Evolutionary conservation across 2,329 filamentous ascomycete species (phyloP).

Genomic region (Phyllosticta citriasiana): DNA sequence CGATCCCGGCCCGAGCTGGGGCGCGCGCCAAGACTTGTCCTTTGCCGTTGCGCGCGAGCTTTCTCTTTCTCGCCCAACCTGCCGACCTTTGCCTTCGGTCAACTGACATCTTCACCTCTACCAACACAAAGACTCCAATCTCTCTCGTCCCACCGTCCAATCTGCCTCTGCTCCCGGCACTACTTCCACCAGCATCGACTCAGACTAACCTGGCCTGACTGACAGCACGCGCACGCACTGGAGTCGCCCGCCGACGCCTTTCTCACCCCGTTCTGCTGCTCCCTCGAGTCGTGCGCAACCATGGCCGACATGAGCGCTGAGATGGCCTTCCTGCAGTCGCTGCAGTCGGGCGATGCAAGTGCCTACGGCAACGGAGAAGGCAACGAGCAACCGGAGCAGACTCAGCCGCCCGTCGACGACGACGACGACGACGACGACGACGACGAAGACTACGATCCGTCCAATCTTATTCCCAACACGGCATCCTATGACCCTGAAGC

Average conservation of each 20-base stretch:
- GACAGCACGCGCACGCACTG: not conserved
- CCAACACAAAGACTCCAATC: not conserved
- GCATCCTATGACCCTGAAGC: constrained; percentile 11
- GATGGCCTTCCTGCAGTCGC: constrained; percentile 42
- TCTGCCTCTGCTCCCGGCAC: not conserved
- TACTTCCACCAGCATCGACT: not conserved
- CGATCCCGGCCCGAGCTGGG: not conserved
- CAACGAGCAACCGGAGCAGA: constrained; percentile 10
- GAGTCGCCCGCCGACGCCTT: constrained; percentile 1
- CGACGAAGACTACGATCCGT: constrained; percentile 25
- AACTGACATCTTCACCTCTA: not conserved
- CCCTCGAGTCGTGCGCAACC: not conserved
- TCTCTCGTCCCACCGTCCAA: not conserved
- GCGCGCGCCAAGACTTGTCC: not conserved
- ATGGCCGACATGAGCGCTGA: constrained; percentile 47
- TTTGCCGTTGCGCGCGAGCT: not conserved
- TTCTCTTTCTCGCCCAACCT: not conserved
- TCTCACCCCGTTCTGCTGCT: not conserved
- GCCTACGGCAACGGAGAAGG: constrained; percentile 28
- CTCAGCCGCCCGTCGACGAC: constrained; percentile 13
- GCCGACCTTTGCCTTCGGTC: not conserved
- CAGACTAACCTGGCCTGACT: not conserved
- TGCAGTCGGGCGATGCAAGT: constrained; percentile 34
- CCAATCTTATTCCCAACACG: constrained; percentile 16
- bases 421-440: constrained; percentile 25